Base-by-base conservation (phyloP, 805 yeast species). In the Kazachstania viticola region DNA sequence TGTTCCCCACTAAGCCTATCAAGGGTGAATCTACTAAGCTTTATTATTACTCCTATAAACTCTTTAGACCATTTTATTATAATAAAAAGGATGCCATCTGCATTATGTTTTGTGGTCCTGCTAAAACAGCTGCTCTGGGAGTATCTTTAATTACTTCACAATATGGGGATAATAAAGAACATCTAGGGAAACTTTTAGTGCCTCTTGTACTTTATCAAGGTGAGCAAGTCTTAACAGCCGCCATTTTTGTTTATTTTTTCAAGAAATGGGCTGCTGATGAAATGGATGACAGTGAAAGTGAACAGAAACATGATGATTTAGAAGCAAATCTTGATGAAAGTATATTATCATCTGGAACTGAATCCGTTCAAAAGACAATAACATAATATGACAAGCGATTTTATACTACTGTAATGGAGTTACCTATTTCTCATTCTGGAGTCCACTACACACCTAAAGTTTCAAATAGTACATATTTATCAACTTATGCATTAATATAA, bases 51-150 rank as follows among this genome's bases (percentile, higher is more conserved):
- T 38, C 62, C 1, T 61, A 59, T 36, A 54, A 48, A 34, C 25
- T 56, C 9, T 58, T 59, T 33, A 54, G 64, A 33, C 88, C 88
- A 2, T 82, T 80, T 45, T 79, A 78, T 54, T 79, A 79, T 54
- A 64, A 66, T 45, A 70, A 76, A 42, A 54, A 62, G 31, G 94
- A 85, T 47, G 72, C 94, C 0, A 81, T 82, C 22, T 67, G 87
- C 9, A 69, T 85, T 31, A 69, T 84, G 79, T 66, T 83, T 37
- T 82, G 94, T 56, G 94, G 94, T 9, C 88, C 94, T 4, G 94
- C 95, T 2, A 85, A 84, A 54, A 84, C 95, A 1, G 95, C 94
- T 0, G 95, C 95, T 0, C 62, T 84, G 31, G 95, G 95, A 23
- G 94, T 84, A 4, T 79, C 94, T 1, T 62, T 84, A 31, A 65